A percentile compares a stretch with the other conserved stretches of the same genome.
phyloP scores from a whole-genome alignment of 2,329 filamentous ascomycete species.

The Gaeumannomyces tritici region DNA sequence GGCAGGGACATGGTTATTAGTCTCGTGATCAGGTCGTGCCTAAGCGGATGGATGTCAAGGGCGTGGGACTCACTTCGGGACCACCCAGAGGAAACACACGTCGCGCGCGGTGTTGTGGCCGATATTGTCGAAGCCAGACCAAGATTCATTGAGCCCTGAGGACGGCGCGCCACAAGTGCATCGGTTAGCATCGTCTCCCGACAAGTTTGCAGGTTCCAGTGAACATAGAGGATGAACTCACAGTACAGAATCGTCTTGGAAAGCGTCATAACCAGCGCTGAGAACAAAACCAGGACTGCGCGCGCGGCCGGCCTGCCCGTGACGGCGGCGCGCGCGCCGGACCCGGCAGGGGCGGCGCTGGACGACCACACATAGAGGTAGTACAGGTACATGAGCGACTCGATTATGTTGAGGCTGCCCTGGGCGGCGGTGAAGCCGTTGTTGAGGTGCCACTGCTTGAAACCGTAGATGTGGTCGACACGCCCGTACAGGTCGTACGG shows the following conservation, averaged over 20 bases:
- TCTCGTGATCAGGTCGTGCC: neutral
- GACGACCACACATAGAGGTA: constrained; percentile 24
- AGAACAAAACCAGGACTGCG: constrained; percentile 39
- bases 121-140: constrained; percentile 44
- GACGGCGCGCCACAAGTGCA: too few species aligned
- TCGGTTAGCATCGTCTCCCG: neutral
- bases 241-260: constrained; percentile 55
- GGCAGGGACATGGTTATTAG: neutral
- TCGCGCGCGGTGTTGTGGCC: constrained; percentile 39
- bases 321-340: constrained; percentile 21
- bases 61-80: constrained; percentile 41
- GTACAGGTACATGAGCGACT: constrained; percentile 24
- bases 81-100: constrained; percentile 44
- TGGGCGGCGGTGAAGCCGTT: constrained; percentile 76
- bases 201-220: neutral
- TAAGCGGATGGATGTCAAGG: neutral
- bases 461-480: constrained; percentile 76
- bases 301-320: constrained; percentile 31
- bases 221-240: constrained; percentile 23
- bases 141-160: constrained; percentile 47
- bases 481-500: constrained; percentile 75
- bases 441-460: constrained; percentile 54
- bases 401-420: constrained; percentile 31
- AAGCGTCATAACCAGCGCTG: constrained; percentile 48
- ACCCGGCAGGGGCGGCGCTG: constrained; percentile 11